These are phyloP conservation scores for Diutina mesorugosa DNA, from an alignment of 1,139 yeast species.

Conservation along the genomic window DNA sequence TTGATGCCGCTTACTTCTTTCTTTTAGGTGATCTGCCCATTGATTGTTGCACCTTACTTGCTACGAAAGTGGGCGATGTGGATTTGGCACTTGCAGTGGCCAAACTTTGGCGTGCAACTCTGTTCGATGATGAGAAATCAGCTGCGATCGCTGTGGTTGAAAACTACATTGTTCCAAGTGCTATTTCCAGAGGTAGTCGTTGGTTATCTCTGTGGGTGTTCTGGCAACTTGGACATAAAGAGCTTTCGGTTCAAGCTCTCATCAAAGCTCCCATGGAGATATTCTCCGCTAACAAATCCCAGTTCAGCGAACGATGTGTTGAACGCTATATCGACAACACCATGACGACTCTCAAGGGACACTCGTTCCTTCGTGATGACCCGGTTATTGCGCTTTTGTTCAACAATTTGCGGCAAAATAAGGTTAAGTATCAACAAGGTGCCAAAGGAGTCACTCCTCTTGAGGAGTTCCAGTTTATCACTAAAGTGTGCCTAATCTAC, in stretches of 20 bases:
- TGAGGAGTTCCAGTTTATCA: constrained; percentile 49
- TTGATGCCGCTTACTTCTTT: constrained; percentile 86
- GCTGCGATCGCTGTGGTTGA: constrained; percentile 38
- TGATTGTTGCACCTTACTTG: constrained; percentile 67
- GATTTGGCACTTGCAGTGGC: constrained; percentile 73
- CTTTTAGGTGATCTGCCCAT: constrained; percentile 63
- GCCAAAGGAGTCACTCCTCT: constrained; percentile 29
- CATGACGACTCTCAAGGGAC: background rate
- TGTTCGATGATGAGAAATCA: constrained; percentile 23
- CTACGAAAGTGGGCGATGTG: constrained; percentile 52
- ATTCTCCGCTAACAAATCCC: background rate
- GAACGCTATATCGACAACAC: background rate
- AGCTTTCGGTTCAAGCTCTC: constrained; percentile 50
- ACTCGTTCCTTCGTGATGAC: constrained; percentile 51
- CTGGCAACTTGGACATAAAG: constrained; percentile 49
- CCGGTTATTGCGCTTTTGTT: constrained; percentile 68
- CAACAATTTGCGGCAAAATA: constrained; percentile 40
- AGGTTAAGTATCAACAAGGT: constrained; percentile 34
- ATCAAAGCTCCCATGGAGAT: constrained; percentile 33
- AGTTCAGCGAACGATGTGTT: background rate
- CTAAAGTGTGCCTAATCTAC: constrained; percentile 55
- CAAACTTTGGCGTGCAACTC: constrained; percentile 25
- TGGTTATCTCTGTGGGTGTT: constrained; percentile 80
- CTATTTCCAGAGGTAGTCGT: constrained; percentile 53
- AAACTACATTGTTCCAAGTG: constrained; percentile 41